A percentile compares a stretch with the other conserved stretches of the same genome.
phyloP scores from a whole-genome alignment of 371 early-diverging fungal species.

The Saksenaea oblongispora region DNA sequence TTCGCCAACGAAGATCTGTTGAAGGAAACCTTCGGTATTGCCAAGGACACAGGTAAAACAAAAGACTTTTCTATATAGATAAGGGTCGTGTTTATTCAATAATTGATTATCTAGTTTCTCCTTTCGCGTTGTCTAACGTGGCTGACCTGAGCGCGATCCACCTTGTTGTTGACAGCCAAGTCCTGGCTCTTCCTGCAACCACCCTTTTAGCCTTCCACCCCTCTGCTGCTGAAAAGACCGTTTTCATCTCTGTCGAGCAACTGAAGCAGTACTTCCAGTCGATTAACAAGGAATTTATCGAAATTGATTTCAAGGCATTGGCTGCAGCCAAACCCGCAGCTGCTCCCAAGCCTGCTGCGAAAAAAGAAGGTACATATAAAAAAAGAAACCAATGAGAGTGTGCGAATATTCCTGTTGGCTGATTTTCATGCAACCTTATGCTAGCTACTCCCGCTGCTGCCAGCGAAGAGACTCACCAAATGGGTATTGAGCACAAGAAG shows the following conservation, averaged over 20 bases:
- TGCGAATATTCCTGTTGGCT: neutral
- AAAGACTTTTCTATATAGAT: neutral
- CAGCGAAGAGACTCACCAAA: slow-evolving; percentile 61
- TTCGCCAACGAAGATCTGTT: slow-evolving; percentile 68
- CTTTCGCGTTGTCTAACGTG: slow-evolving; percentile 62
- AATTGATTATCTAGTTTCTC: slow-evolving; percentile 45
- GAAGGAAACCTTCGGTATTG: slow-evolving; percentile 48
- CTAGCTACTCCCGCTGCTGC: slow-evolving; percentile 25
- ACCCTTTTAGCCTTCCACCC: slow-evolving; percentile 64
- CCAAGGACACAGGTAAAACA: slow-evolving; percentile 49
- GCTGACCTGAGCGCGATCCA: slow-evolving; percentile 52
- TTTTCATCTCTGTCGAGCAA: slow-evolving; percentile 54
- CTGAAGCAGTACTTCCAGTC: slow-evolving; percentile 49
- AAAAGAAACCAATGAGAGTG: neutral
- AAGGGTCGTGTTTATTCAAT: neutral
- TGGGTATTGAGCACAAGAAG: slow-evolving; percentile 95
- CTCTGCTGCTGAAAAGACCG: slow-evolving; percentile 51
- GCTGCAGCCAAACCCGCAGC: slow-evolving; percentile 43
- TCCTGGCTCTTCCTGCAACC: slow-evolving; percentile 37
- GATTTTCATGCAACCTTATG: neutral
- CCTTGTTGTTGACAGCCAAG: slow-evolving; percentile 58
- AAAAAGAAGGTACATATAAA: slow-evolving; percentile 40
- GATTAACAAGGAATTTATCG: slow-evolving; percentile 34
- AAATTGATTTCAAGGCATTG: slow-evolving; percentile 49
- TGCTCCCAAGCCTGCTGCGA: slow-evolving; percentile 27